Conservation (phyloP, 257 asterid species). For the Thymus mandschuricus region DNA sequence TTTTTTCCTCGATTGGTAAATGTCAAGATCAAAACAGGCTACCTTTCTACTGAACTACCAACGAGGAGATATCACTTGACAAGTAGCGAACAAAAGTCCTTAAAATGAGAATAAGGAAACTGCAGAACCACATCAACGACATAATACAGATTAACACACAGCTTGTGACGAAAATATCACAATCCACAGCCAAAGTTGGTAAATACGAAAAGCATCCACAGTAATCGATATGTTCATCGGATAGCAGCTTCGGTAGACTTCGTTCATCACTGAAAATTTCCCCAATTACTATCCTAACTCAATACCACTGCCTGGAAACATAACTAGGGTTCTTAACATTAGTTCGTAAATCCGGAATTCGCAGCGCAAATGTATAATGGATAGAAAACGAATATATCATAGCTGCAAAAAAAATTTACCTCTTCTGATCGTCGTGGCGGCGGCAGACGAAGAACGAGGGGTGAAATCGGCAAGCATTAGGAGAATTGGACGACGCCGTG, state of each 20-base stretch:
- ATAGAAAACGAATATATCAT: background rate
- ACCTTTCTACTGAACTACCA: too few relatives aligned
- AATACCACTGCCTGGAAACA: background rate
- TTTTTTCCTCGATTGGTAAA: background rate
- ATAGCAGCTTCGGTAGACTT: background rate
- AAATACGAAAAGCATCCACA: constrained; percentile 3
- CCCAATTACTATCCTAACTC: background rate
- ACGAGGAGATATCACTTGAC: too few relatives aligned
- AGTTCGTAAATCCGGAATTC: background rate
- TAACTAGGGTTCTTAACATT: background rate
- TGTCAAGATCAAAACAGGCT: too few relatives aligned
- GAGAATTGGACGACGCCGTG: constrained; percentile 50
- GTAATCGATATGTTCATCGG: background rate
- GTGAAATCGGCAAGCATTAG: constrained; percentile 76
- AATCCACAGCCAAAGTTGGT: background rate
- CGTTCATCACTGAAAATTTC: background rate
- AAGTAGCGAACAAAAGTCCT: too few relatives aligned
- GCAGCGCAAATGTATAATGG: background rate
- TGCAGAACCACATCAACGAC: too few relatives aligned
- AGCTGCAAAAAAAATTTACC: constrained; percentile 39
- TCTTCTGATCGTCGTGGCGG: constrained; percentile 95
- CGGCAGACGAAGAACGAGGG: constrained; percentile 95
- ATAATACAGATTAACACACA: too few relatives aligned
- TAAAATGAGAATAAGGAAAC: too few relatives aligned
- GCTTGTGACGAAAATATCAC: background rate